phyloP scores from a whole-genome alignment of 2,329 filamentous ascomycete species.

The Sporothrix variecibatus region DNA sequence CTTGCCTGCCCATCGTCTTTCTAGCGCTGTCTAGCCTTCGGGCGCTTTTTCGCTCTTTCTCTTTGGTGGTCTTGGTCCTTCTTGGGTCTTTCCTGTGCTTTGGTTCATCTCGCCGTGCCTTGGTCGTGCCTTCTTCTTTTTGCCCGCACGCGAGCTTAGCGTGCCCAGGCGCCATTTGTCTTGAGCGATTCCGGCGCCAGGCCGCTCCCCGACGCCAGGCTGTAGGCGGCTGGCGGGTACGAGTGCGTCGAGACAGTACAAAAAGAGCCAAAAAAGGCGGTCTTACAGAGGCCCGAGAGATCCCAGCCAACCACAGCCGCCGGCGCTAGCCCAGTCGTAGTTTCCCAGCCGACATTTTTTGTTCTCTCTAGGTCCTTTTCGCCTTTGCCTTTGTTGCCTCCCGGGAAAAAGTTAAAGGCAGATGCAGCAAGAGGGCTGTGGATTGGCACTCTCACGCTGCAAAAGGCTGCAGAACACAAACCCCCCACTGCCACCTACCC shows the following conservation, averaged over 20 bases:
- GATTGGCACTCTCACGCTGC: too few species aligned
- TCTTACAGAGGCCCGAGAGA: neutral
- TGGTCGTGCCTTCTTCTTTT: neutral
- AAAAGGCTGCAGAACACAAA: neutral
- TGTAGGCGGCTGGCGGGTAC: too few species aligned
- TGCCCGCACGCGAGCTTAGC: constrained; percentile 15
- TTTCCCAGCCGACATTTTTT: neutral
- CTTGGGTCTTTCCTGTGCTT: neutral
- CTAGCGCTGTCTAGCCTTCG: constrained; percentile 8
- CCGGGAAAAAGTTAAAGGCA: constrained; percentile 2
- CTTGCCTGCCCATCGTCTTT: neutral
- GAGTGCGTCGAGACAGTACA: too few species aligned
- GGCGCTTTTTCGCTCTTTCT: constrained; percentile 19
- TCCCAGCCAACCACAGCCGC: constrained; percentile 4
- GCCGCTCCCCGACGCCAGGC: constrained; percentile 1
- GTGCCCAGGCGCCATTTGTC: constrained; percentile 1
- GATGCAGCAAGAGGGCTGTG: too few species aligned
- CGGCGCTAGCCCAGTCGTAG: neutral
- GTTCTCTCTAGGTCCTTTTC: neutral
- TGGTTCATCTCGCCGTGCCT: neutral
- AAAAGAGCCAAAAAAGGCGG: neutral
- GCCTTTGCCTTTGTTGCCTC: neutral
- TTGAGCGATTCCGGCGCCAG: constrained; percentile 22
- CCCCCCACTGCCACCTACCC: constrained; percentile 17
- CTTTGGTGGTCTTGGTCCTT: too few species aligned